Evolutionary conservation across 208 protist species (phyloP).

Genomic region (Acanthamoeba sp.): DNA sequence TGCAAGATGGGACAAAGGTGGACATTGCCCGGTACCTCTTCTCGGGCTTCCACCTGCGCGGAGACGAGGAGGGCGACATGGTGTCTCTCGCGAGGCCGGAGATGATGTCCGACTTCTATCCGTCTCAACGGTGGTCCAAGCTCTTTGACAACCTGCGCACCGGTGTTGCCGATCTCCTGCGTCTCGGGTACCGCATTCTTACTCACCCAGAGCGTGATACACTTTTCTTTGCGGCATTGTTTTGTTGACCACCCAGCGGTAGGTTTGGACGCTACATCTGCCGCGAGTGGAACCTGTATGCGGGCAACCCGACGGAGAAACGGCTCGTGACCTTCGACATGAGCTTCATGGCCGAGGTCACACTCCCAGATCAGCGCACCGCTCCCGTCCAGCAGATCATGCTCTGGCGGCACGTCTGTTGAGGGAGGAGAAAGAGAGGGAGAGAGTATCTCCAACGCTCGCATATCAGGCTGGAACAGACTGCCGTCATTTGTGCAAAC

Average conservation of each 20-base stretch:
- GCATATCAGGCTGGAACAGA: too few relatives aligned
- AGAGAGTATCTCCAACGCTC: too few relatives aligned
- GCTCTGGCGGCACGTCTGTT: background rate
- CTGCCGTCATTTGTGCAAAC: background rate
- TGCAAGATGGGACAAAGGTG: background rate
- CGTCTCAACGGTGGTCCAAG: constrained; percentile 7
- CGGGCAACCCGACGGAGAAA: background rate
- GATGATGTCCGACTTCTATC: background rate
- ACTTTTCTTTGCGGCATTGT: too few relatives aligned
- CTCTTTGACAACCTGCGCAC: constrained; percentile 19
- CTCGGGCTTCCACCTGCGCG: background rate
- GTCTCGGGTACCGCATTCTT: background rate
- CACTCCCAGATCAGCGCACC: background rate
- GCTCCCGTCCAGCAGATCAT: background rate
- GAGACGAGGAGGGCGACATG: background rate
- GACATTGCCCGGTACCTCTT: background rate
- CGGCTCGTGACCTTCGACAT: background rate
- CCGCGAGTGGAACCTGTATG: constrained; percentile 9
- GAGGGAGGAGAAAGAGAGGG: too few relatives aligned
- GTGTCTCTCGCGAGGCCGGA: background rate
- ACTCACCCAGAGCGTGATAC: background rate
- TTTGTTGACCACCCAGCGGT: background rate
- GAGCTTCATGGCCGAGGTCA: background rate
- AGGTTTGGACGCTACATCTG: constrained; percentile 6
- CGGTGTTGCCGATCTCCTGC: background rate